Evolutionary conservation across 495 filamentous ascomycete genomes (phyloP), one percentile per base, ranked within the genome.

Genomic region (Aspergillus sclerotiicarbonarius): DNA sequence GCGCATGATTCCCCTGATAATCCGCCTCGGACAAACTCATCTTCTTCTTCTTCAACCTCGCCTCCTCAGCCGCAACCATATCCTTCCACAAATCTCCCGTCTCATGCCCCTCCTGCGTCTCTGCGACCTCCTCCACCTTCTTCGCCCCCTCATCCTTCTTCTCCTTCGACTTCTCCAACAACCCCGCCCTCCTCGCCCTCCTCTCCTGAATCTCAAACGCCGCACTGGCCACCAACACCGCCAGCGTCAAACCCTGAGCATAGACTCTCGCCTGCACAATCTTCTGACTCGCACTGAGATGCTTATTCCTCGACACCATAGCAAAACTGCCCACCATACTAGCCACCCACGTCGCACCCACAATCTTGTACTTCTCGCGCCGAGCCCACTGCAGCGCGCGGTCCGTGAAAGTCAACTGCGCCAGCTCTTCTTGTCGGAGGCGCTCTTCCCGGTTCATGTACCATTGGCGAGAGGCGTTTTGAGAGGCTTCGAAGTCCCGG

Each of bases 221-320:
- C 39, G 95, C 93, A 56, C 85, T 89, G 31, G 90, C 91, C 64
- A 96, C 78, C 58, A 98, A 75, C 52, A 98, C 90, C 67, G 89
- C 90, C 16, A 98, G 75, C 49, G 94, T 97, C 65, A 96, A 75
- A 15, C 91, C 92, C 77, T 98, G 94, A n/a, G 94, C 94, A 76
- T 98, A 98, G 59, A 98, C 88, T 80, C 94, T 86, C 9, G 95
- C 95, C 80, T 98, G 94, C 18, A 98, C 94, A 25, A 98, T 78
- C 80, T 98, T 98, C 83, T 98, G 94, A 62, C 79, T 71, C 1
- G 81, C 83, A 18, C 79, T 84, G 7, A 98, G 73, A 72, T 89
- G 91, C 49, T 82, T 84, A 73, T 90, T 92, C 58, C 90, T 81
- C 52, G 87, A 82, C 43, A 97, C 93, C 9, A 96, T 64, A 41